Evolutionary conservation across 192 early-diverging fungal genomes (phyloP), one percentile per base, ranked within the genome.

Genomic region (Coemansia sp.): DNA sequence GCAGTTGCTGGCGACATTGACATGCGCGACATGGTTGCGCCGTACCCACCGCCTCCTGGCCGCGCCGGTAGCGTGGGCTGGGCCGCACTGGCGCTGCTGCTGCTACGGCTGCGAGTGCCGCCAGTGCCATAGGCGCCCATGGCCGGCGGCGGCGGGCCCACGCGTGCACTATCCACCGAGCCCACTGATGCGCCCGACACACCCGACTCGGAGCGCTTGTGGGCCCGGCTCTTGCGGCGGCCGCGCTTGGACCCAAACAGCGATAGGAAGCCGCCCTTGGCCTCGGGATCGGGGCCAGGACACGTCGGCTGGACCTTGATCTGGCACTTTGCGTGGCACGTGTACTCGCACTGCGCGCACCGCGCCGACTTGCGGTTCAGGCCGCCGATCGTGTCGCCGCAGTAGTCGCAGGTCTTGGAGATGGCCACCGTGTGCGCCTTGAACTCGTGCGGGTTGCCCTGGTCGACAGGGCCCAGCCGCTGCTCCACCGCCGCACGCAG

Each of bases 281-380:
- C 53, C 3, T 61, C 65, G 1, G 53, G 48, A 7, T 68, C 65
- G 5, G 29, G 43, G 14, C 65, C 65, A 5, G 52, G 51, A 41
- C 65, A 68, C 30, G 31, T 68, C 9, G 65, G 65, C 39, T 60
- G 38, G 12, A 68, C 65, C 34, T 68, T 68, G 39, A 68, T 60
- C 58, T 68, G 65, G 50, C 65, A 68, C 21, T 61, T 61, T 8
- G 65, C 52, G n/a, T 68, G 65, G 33, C 65, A 68, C 2, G 65
- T 61, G 32, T 56, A 68, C 28, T 60, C 58, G 58, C 65, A 68
- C 49, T 44, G 49, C 11, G 53, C 32, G 31, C 65, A 68, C 30
- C 48, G 47, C 16, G 51, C 52, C 1, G 65, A 52, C 44, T 68
- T 68, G 33, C 65, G 57, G 36, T 56, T 56, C 3, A 68, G 54